A percentile compares a stretch with the other conserved stretches of the same genome.
phyloP scores from a whole-genome alignment of 2,329 filamentous ascomycete species.

The Calonectria multiphialidica region DNA sequence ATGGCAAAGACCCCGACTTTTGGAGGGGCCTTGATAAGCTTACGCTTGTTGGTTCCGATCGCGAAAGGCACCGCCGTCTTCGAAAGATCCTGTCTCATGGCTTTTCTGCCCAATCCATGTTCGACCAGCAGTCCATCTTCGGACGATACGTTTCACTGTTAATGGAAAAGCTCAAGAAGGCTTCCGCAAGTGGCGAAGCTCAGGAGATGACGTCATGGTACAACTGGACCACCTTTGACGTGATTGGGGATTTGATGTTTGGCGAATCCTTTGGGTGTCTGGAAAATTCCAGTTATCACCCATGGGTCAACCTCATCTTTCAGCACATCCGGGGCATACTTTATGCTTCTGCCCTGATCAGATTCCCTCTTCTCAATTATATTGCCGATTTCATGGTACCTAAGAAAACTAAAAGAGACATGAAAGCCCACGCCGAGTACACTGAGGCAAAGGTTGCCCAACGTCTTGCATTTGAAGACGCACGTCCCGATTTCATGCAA shows the following conservation, averaged over 20 bases:
- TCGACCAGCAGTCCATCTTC: slow-evolving; percentile 43
- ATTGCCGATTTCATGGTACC: not conserved
- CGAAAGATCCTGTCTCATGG: slow-evolving; percentile 37
- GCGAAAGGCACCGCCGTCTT: slow-evolving; percentile 14
- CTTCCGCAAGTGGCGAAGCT: slow-evolving; percentile 7
- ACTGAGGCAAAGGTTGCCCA: not conserved
- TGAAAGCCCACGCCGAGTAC: not conserved
- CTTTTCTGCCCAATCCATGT: slow-evolving; percentile 44
- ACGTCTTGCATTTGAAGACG: not conserved
- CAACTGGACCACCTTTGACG: slow-evolving; percentile 42
- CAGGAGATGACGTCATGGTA: slow-evolving; percentile 39
- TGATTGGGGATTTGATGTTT: slow-evolving; percentile 43
- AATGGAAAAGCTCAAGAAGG: slow-evolving; percentile 28
- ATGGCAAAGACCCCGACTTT: slow-evolving; percentile 21
- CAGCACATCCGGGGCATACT: slow-evolving; percentile 12
- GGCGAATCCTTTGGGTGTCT: slow-evolving; percentile 41
- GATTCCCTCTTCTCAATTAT: not conserved
- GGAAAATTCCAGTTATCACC: slow-evolving; percentile 33
- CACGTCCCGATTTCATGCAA: slow-evolving; percentile 12
- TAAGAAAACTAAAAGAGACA: not conserved
- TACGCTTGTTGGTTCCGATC: slow-evolving; percentile 1
- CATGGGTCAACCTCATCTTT: slow-evolving; percentile 37
- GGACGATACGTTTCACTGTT: slow-evolving; percentile 39
- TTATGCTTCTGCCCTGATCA: not conserved
- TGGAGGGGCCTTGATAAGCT: slow-evolving; percentile 1